A percentile compares a stretch with the other conserved stretches of the same genome.
phyloP scores from a whole-genome alignment of 2,329 filamentous ascomycete species.

The Trichoderma sp. region DNA sequence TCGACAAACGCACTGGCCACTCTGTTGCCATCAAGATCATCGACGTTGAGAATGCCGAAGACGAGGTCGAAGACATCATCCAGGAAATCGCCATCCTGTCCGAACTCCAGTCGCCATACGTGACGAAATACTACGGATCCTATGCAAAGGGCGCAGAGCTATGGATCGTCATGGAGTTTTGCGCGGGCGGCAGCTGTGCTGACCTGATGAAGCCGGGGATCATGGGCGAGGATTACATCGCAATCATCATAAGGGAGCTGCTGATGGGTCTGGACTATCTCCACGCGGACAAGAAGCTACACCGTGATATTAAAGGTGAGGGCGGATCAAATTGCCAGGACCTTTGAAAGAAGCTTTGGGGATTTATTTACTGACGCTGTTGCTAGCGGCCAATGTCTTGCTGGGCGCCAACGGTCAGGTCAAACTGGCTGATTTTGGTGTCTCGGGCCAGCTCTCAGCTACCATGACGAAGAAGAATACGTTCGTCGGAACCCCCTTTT shows the following conservation, averaged over 20 bases:
- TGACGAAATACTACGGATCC: conserved; percentile 97
- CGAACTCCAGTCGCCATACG: conserved; percentile 91
- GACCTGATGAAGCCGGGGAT: conserved; percentile 93
- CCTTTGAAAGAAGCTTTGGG: neutral
- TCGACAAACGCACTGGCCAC: conserved; percentile 90
- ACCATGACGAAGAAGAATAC: conserved; percentile 99
- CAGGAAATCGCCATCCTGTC: conserved; percentile 98
- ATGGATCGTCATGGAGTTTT: conserved; percentile 99
- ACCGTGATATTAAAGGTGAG: conserved; percentile 91
- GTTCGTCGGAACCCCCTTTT: conserved; percentile 96
- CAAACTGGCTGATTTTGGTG: conserved; percentile 95
- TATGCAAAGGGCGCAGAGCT: conserved; percentile 94
- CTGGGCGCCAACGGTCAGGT: conserved; percentile 90
- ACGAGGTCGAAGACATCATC: conserved; percentile 99
- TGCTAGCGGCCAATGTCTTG: conserved; percentile 84
- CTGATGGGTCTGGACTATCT: conserved; percentile 90
- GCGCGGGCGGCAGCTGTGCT: conserved; percentile 92
- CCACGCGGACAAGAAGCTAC: conserved; percentile 92
- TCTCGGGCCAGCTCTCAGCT: conserved; percentile 92
- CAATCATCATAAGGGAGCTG: conserved; percentile 89
- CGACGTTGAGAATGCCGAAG: conserved; percentile 97
- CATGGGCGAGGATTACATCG: conserved; percentile 94
- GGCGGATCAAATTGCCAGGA: neutral
- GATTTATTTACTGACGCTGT: conserved; percentile 6
- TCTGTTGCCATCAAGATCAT: conserved; percentile 98